Evolutionary conservation across 495 filamentous ascomycete genomes (phyloP), one percentile per base, ranked within the genome.

Genomic region (Neurospora cerealis): DNA sequence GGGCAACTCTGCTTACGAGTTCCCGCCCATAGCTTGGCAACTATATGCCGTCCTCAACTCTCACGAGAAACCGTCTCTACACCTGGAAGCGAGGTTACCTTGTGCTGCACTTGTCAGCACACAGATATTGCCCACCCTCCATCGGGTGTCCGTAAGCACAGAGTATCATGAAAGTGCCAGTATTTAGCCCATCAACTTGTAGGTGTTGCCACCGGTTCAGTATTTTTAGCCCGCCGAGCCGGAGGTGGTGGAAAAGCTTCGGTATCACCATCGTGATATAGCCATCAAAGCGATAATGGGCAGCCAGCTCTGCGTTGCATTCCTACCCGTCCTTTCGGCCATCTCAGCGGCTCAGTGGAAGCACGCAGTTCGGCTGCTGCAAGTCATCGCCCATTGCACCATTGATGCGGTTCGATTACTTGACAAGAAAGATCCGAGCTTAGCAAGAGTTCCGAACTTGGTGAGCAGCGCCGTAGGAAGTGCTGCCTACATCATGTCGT

Each of bases 151-250:
- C 54, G 54, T 62, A 62, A 62, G 54, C 28, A 62, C 54, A 34
- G 15, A 62, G 15, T 32, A 19, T 28, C 28, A 19, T 34, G 28
- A 19, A 62, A 66, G 54, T 66, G 54, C 24, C 72, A 44, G 13
- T 42, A 69, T 71, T 77, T 73, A 73, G 60, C 75, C 70, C 75
- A 73, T 71, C 75, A 70, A 70, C 37, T 41, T 36, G 36, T 75
- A 17, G 54, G 54, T 34, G 54, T 66, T 36, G 54, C 54, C 54
- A 66, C 54, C 32, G 15, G 3, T 66, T 19, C 39, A 36, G 72
- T 77, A 77, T 77, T 77, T 77, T 77, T 77, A 77, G 75, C 62
- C 74, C 74, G 38, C 48, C 41, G 40, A 66, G 54, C 15, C 54
- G 28, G 15, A 66, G 15, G 28, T 66, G 2, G 1, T 66, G 54